phyloP scores from a whole-genome alignment of 2,329 filamentous ascomycete species.

The Stagonosporopsis cucurbitacearum region DNA sequence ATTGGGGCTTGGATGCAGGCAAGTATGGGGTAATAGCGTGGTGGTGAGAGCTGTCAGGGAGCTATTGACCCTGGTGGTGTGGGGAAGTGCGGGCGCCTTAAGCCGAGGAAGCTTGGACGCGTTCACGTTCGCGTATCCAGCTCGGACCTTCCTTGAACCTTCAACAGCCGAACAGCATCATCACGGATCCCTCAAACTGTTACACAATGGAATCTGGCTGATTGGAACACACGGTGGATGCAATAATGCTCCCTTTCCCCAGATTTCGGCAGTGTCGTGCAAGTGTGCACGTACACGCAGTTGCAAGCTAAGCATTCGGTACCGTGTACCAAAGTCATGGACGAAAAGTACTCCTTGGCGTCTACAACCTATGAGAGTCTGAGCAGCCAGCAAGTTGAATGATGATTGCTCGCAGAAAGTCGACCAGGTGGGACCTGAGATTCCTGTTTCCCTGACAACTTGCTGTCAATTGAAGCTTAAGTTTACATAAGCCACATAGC shows the following conservation, averaged over 20 bases:
- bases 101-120: conserved; percentile 20
- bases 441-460: conserved; percentile 1
- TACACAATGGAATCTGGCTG: conserved; percentile 19
- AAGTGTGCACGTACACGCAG: conserved; percentile 11
- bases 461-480: conserved; percentile 18
- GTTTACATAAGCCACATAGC: conserved; percentile 7
- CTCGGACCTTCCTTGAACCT: conserved; percentile 10
- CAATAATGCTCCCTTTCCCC: conserved; percentile 16
- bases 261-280: conserved; percentile 18
- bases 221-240: conserved; percentile 10
- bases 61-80: conserved; percentile 6
- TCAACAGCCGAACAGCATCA: conserved; percentile 17
- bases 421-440: background rate
- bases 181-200: conserved; percentile 10
- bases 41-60: conserved; percentile 11
- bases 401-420: background rate
- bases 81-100: conserved; percentile 13
- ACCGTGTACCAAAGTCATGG: conserved; percentile 15
- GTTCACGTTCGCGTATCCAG: background rate
- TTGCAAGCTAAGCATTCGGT: conserved; percentile 20
- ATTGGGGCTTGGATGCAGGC: conserved; percentile 9
- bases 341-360: conserved; percentile 14
- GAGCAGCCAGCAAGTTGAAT: background rate
- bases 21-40: conserved; percentile 16
- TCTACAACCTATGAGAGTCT: background rate